Evolutionary conservation across 768 basidiomycete species (phyloP).

Genomic region (Lactarius trivialis): DNA sequence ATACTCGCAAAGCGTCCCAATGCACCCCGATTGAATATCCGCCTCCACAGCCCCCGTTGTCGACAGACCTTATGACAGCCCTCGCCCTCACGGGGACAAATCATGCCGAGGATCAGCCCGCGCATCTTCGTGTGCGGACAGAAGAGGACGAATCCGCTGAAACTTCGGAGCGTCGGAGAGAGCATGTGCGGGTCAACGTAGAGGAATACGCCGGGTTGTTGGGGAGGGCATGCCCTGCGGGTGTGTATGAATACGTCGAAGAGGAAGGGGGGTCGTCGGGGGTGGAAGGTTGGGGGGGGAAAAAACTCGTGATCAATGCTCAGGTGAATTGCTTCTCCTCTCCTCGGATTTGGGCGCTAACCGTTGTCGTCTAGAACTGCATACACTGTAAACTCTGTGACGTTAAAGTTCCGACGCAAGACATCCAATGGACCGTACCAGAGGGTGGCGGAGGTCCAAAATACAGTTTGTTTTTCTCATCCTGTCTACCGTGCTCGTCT

Average conservation of each 20-base stretch:
- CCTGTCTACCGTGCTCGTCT: not conserved
- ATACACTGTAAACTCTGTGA: slow-evolving; percentile 95
- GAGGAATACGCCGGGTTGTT: slow-evolving; percentile 81
- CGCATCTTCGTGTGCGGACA: slow-evolving; percentile 70
- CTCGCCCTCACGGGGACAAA: slow-evolving; percentile 89
- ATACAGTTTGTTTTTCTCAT: slow-evolving; percentile 54
- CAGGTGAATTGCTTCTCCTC: slow-evolving; percentile 49
- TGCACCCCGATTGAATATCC: slow-evolving; percentile 82
- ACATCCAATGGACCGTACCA: slow-evolving; percentile 95
- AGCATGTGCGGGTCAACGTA: slow-evolving; percentile 72
- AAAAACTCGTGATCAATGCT: slow-evolving; percentile 92
- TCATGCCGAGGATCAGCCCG: slow-evolving; percentile 93
- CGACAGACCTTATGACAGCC: slow-evolving; percentile 89
- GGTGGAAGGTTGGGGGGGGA: slow-evolving; percentile 66
- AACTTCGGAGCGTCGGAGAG: slow-evolving; percentile 39
- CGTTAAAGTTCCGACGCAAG: slow-evolving; percentile 93
- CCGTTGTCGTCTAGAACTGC: slow-evolving; percentile 57
- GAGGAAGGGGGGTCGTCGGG: slow-evolving; percentile 41
- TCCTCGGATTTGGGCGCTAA: slow-evolving; percentile 8
- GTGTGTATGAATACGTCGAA: slow-evolving; percentile 93
- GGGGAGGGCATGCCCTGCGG: slow-evolving; percentile 88
- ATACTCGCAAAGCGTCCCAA: slow-evolving; percentile 60
- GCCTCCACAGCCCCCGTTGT: slow-evolving; percentile 77
- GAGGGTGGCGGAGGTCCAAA: slow-evolving; percentile 97
- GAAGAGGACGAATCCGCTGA: slow-evolving; percentile 32